Evolutionary conservation across 331 rosid genomes (phyloP).

Genomic region (Malus hybrid): DNA sequence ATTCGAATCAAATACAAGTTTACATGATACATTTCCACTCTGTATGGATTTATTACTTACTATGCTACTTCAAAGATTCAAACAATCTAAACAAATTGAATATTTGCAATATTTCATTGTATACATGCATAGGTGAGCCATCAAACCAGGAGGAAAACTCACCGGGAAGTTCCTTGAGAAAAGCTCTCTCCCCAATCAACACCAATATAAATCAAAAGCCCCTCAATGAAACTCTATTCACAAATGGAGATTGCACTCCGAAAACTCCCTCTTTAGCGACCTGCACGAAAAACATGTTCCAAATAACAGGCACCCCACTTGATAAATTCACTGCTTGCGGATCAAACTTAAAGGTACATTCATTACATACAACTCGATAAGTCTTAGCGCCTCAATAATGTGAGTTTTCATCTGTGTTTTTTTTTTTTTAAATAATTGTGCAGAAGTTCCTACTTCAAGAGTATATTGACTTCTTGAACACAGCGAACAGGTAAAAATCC

Average conservation of each 20-base stretch:
- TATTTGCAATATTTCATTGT: not conserved
- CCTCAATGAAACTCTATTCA: constrained; percentile 16
- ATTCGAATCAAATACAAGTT: constrained; percentile 17
- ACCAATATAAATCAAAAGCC: constrained; percentile 26
- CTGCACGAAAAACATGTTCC: constrained; percentile 22
- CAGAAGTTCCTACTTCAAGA: constrained; percentile 67
- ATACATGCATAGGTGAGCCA: constrained; percentile 23
- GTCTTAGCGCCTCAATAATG: not conserved
- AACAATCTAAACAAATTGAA: not conserved
- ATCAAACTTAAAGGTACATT: constrained; percentile 57
- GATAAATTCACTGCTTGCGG: constrained; percentile 50
- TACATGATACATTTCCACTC: constrained; percentile 22
- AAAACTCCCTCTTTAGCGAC: constrained; percentile 32
- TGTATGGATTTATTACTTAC: not conserved
- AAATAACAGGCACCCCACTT: constrained; percentile 49
- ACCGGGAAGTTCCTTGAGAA: constrained; percentile 43
- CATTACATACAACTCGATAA: not conserved
- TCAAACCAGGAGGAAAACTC: constrained; percentile 15
- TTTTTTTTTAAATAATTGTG: not conserved
- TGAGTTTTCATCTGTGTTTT: constrained; percentile 12
- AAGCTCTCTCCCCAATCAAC: constrained; percentile 61
- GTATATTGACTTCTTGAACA: constrained; percentile 68
- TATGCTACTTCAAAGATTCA: not conserved
- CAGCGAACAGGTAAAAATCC: constrained; percentile 66
- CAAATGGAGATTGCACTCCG: constrained; percentile 17